phyloP scores from a whole-genome alignment of 2,329 filamentous ascomycete species.

The Pestalotiopsis sp. region DNA sequence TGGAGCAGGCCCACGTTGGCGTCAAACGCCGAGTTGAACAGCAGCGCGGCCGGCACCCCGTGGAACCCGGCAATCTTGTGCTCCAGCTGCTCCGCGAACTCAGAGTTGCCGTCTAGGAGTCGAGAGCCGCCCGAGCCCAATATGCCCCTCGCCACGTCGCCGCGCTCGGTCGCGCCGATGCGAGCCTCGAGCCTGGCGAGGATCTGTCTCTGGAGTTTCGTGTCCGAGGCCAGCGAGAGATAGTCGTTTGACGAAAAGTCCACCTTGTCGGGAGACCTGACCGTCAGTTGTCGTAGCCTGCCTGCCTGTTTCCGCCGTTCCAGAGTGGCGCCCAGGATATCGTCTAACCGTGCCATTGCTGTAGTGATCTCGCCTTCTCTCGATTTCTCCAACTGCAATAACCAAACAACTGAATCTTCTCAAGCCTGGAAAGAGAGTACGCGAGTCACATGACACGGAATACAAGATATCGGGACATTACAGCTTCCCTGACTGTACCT shows the following conservation, averaged over 20 bases:
- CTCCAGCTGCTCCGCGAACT: constrained; percentile 49
- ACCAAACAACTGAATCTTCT: not conserved
- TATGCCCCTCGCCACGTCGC: not conserved
- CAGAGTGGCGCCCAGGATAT: constrained; percentile 23
- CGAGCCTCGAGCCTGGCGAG: not conserved
- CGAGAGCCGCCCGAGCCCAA: constrained; percentile 56
- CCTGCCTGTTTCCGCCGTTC: constrained; percentile 30
- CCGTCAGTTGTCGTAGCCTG: constrained; percentile 47
- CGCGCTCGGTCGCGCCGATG: constrained; percentile 3
- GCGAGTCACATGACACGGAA: not conserved
- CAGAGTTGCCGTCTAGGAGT: constrained; percentile 54
- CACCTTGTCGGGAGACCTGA: constrained; percentile 68
- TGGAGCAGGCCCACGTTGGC: constrained; percentile 68
- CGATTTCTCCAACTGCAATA: not conserved
- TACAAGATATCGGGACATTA: not conserved
- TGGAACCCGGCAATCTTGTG: constrained; percentile 50
- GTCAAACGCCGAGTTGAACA: constrained; percentile 66
- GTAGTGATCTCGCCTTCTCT: not conserved
- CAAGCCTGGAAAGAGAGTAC: not conserved
- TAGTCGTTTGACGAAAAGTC: constrained; percentile 83
- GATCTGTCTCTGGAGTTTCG: not conserved
- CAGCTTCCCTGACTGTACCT: not conserved
- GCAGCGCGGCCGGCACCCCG: constrained; percentile 44
- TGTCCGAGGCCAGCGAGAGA: constrained; percentile 64
- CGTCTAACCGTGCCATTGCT: constrained; percentile 21